Evolutionary conservation across 805 yeast genomes (phyloP), one percentile per base, ranked within the genome.

Genomic region (Ogataea pini): DNA sequence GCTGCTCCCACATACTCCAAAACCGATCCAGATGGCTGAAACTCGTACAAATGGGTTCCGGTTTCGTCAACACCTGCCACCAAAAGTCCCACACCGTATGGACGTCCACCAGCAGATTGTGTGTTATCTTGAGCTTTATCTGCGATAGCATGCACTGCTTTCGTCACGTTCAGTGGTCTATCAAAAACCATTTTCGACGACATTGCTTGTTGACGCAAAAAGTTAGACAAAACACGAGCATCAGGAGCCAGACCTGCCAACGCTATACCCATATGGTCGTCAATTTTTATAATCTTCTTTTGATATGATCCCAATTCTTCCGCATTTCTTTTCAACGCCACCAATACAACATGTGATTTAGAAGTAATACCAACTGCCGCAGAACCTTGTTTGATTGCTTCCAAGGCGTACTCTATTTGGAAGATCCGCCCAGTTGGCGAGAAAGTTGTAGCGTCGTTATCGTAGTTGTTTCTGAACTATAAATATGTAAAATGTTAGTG

Each of bases 181-280:
- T 89, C 85, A 70, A 80, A 94, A 22, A 91, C 83, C 77, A 92
- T 77, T 61, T 81, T 86, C 28, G 92, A 86, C 55, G 85, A 80
- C 84, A 92, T 85, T 44, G 97, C 95, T 62, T 91, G 94, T 60
- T 89, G 90, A 67, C 98, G 82, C 60, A 94, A 74, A 69, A 75
- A 91, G 65, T 89, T 94, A 42, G 96, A 84, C 58, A 94, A 76
- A 32, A 94, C 96, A 57, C 99, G 79, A 19, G 98, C 99, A 66
- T 94, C 99, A 14, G 99, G 98, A 0, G 98, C 97, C 61, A 94
- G 80, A 8, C 99, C 99, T 1, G 99, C 97, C 48, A 94, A 77
- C 1, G 97, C 97, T 55, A 94, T 78, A 28, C 98, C 99, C 78
- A 94, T 71, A 67, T 94, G 98, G 52, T 85, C 86, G 67, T 94